Evolutionary conservation across 768 basidiomycete species (phyloP).

Genomic region (Leucosporidium scottii): DNA sequence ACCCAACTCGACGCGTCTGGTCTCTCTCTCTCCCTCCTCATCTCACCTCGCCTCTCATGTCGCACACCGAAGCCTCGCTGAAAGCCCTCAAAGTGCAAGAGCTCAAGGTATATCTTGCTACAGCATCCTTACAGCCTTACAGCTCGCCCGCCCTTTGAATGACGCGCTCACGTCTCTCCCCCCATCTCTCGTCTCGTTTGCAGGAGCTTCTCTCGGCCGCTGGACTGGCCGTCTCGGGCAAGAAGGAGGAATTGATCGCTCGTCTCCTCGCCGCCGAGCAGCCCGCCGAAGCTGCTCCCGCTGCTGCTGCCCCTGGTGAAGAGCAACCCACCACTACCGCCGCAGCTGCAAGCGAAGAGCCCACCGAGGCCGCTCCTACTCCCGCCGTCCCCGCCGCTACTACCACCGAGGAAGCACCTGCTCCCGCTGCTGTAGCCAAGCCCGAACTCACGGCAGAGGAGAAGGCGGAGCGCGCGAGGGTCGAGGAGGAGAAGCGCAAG

Average conservation of each 20-base stretch:
- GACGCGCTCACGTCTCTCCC: background rate
- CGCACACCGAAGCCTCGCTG: slow-evolving; percentile 15
- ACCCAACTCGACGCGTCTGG: background rate
- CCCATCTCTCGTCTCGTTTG: background rate
- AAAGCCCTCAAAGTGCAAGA: slow-evolving; percentile 38
- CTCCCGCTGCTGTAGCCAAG: background rate
- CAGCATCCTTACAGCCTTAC: background rate
- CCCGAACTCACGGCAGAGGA: slow-evolving; percentile 6
- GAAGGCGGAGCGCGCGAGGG: background rate
- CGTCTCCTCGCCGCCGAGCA: slow-evolving; percentile 31
- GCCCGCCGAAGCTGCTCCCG: slow-evolving; percentile 12
- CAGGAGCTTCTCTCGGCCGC: slow-evolving; percentile 32
- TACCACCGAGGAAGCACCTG: background rate
- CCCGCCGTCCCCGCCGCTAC: background rate
- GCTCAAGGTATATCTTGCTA: slow-evolving; percentile 32
- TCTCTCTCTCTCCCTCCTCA: background rate
- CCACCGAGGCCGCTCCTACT: background rate
- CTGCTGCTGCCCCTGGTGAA: slow-evolving; percentile 5
- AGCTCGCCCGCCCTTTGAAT: background rate
- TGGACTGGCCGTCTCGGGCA: slow-evolving; percentile 32
- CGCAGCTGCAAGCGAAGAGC: background rate
- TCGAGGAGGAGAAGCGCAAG: slow-evolving; percentile 13
- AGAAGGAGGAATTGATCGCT: slow-evolving; percentile 38
- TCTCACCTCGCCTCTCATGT: background rate
- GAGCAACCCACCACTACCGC: slow-evolving; percentile 12